A percentile compares a stretch with the other conserved stretches of the same genome.
Evolutionary conservation across 345 rosid genomes (phyloP).

Genomic region (Capsella bursapastoris): DNA sequence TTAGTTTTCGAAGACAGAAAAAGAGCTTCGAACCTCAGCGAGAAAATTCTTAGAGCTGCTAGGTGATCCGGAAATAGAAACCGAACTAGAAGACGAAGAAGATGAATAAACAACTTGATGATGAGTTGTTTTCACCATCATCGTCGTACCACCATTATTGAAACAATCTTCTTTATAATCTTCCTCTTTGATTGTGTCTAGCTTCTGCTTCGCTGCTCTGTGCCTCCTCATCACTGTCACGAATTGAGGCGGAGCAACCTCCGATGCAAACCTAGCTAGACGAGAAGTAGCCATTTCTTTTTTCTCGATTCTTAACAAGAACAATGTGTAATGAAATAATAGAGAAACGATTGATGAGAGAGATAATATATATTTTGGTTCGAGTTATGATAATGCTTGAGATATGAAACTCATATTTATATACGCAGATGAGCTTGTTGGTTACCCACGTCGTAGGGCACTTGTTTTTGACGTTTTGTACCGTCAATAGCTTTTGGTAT

Average conservation of each 20-base stretch:
- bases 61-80: conserved; percentile 31
- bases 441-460: conserved; percentile 40
- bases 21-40: conserved; percentile 42
- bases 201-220: conserved; percentile 54
- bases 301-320: not conserved
- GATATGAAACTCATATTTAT: conserved; percentile 32
- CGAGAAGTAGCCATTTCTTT: conserved; percentile 67
- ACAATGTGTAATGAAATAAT: not conserved
- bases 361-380: conserved; percentile 10
- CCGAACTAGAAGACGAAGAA: conserved; percentile 32
- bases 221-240: conserved; percentile 68
- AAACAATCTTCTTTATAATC: conserved; percentile 59
- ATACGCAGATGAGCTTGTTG: not conserved
- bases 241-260: conserved; percentile 86
- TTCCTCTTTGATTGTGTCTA: conserved; percentile 86
- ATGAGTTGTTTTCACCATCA: conserved; percentile 24
- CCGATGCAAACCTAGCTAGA: conserved; percentile 66
- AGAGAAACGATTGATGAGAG: not conserved
- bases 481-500: conserved; percentile 42
- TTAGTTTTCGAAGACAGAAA: conserved; percentile 34
- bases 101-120: conserved; percentile 34
- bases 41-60: conserved; percentile 46
- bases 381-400: conserved; percentile 24
- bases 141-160: conserved; percentile 44
- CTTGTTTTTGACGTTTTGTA: conserved; percentile 41